These are phyloP conservation scores for Auriscalpium microsporum DNA, from an alignment of 768 basidiomycete genomes.

Conservation along the genomic window DNA sequence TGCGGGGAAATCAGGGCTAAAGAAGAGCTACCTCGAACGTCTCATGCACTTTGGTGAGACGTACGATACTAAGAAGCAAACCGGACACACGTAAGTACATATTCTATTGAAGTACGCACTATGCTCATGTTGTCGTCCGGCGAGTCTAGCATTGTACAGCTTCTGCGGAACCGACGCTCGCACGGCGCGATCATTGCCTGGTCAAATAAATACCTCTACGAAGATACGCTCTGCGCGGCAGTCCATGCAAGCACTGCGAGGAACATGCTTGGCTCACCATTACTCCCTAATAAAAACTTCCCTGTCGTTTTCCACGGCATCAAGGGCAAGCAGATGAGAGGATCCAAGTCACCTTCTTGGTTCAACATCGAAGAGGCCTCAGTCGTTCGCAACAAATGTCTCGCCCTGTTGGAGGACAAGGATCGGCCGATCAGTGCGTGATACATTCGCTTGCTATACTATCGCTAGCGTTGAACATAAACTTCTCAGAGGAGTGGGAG, in stretches of 20 bases:
- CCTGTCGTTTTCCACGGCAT: constrained; percentile 29
- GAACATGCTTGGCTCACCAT: constrained; percentile 18
- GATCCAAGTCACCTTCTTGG: constrained; percentile 30
- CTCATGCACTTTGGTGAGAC: constrained; percentile 23
- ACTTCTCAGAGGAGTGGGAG: constrained; percentile 18
- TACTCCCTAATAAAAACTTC: constrained; percentile 20
- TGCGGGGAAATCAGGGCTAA: constrained; percentile 21
- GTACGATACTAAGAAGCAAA: constrained; percentile 19
- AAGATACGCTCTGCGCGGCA: constrained; percentile 23
- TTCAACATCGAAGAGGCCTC: constrained; percentile 33
- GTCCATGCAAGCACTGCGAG: constrained; percentile 21
- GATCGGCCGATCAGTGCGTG: constrained; percentile 24
- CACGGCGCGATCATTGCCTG: constrained; percentile 39
- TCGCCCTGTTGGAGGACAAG: constrained; percentile 18
- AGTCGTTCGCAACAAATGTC: constrained; percentile 26
- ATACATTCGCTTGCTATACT: not conserved
- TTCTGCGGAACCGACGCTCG: constrained; percentile 13
- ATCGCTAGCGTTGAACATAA: not conserved
- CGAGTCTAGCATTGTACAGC: constrained; percentile 7
- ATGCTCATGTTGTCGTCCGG: constrained; percentile 12
- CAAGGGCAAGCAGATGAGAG: constrained; percentile 26
- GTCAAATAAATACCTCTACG: constrained; percentile 41
- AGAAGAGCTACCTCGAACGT: constrained; percentile 27
- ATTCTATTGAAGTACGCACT: not conserved
- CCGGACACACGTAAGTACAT: constrained; percentile 24